Percentiles rank a stretch among this genome's conserved stretches.
Conservation (phyloP, 169 alveolate species). For the Plasmodium malariae region DNA sequence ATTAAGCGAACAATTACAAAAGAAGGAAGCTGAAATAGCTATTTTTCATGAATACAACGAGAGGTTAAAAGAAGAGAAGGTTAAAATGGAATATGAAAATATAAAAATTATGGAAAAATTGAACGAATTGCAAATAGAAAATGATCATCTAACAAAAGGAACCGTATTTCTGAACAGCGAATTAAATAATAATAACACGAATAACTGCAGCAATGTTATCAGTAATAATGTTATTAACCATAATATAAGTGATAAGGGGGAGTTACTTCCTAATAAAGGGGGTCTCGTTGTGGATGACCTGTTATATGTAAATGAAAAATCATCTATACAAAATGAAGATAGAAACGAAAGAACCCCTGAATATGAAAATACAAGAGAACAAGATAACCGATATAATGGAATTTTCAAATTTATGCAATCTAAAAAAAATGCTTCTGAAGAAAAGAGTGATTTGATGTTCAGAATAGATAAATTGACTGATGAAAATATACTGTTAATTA, state of each 20-base stretch:
- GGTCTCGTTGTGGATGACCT: conserved; percentile 2
- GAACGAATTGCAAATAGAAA: conserved; percentile 27
- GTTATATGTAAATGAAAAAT: conserved; percentile 4
- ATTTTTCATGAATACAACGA: conserved; percentile 66
- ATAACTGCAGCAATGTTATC: not conserved
- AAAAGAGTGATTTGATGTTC: conserved; percentile 14
- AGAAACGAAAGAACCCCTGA: not conserved
- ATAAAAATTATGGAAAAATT: not conserved
- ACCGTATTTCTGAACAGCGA: not conserved
- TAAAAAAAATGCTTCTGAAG: conserved; percentile 12
- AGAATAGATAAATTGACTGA: conserved; percentile 45
- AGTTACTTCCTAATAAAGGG: not conserved
- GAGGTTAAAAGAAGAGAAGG: conserved; percentile 60
- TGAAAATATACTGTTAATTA: conserved; percentile 47
- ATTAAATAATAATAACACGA: conserved; percentile 1
- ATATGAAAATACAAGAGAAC: not conserved
- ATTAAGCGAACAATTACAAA: conserved; percentile 57
- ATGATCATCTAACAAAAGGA: conserved; percentile 54
- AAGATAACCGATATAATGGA: not conserved
- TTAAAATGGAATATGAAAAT: conserved; percentile 26
- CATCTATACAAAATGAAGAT: not conserved
- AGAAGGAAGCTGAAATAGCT: conserved; percentile 48
- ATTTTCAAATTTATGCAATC: conserved; percentile 29
- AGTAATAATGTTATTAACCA: not conserved
- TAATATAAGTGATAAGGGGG: too few relatives aligned